Base-by-base conservation (phyloP, 768 basidiomycete genomes). In the Boletus speciosus region DNA sequence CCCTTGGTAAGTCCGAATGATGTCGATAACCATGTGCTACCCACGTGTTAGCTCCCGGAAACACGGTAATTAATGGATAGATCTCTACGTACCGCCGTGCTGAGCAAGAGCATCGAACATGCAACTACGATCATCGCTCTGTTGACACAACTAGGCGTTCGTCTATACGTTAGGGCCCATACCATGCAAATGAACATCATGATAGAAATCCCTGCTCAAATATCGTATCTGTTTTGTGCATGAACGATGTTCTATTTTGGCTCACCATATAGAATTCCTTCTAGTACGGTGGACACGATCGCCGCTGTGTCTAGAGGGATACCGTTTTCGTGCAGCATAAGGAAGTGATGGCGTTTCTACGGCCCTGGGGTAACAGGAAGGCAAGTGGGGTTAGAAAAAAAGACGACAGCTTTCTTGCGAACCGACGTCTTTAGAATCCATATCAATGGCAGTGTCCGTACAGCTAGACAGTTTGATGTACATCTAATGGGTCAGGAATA, bases 101-200 rank as follows among this genome's bases (percentile, higher is more conserved):
- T 67, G 16, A 66, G 53, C 9, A 63, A 6, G 9, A 36, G 61
- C 21, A 70, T 54, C n/a, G 55, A 47, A 19, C 53, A 62, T 0
- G 68, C 59, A 12, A 65, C 44, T 4, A 47, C 41, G 19, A 63
- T 2, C 63, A 68, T 59, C 21, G 45, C 34, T n/a, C 16, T 29
- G 35, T 58, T 59, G 38, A 61, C 47, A 16, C 38, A 19, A 12
- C 37, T 19, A 7, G 29, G 41, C 23, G 1, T 43, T 12, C 50
- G 58, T 40, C 59, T 52, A 2, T 46, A 37, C 21, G 60, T 44
- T 2, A 68, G 49, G n/a, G 55, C 57, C 57, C 60, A 66, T 15
- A 69, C 25, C 3, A 66, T 68, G 11, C 59, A 58, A 1, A 63
- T 60, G 52, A 67, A 71, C 70, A 71, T 64, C 23, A 69, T 52